Percentiles rank a stretch among this genome's conserved stretches.
Evolutionary conservation across 2,329 filamentous ascomycete genomes (phyloP).

Genomic region (Stagonosporopsis cucurbitacearum): DNA sequence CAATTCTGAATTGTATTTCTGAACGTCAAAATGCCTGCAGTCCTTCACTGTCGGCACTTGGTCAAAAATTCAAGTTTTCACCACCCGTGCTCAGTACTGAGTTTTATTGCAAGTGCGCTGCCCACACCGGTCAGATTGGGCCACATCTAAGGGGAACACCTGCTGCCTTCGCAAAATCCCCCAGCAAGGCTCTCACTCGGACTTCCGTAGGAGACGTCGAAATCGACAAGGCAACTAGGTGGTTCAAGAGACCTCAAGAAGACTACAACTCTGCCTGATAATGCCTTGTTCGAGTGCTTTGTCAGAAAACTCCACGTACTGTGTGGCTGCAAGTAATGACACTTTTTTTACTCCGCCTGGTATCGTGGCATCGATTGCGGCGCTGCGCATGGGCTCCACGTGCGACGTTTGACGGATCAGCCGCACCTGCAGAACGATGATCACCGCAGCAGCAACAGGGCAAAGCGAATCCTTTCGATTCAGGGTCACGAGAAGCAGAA

Average conservation of each 20-base stretch:
- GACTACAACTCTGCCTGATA: background rate
- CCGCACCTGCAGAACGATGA: slow-evolving; percentile 14
- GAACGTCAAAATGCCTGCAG: too few species aligned
- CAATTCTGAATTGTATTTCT: too few species aligned
- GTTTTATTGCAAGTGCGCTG: background rate
- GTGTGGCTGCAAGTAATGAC: background rate
- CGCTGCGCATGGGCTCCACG: slow-evolving; percentile 9
- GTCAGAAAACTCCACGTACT: background rate
- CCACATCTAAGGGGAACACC: too few species aligned
- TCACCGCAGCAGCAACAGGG: background rate
- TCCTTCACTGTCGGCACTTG: too few species aligned
- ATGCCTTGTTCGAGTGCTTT: background rate
- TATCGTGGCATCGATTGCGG: slow-evolving; percentile 5
- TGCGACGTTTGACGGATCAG: slow-evolving; percentile 18
- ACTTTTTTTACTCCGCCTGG: background rate
- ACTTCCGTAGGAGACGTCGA: too few species aligned
- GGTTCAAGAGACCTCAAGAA: background rate
- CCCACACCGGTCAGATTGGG: too few species aligned
- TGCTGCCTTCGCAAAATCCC: background rate
- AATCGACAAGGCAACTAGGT: background rate
- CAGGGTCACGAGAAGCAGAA: background rate
- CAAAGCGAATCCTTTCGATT: background rate
- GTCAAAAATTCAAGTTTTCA: background rate
- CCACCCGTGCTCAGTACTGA: background rate
- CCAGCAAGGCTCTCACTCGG: background rate